These are phyloP conservation scores for Xylona heveae DNA, from an alignment of 495 filamentous ascomycete genomes.

Conservation along the genomic window DNA sequence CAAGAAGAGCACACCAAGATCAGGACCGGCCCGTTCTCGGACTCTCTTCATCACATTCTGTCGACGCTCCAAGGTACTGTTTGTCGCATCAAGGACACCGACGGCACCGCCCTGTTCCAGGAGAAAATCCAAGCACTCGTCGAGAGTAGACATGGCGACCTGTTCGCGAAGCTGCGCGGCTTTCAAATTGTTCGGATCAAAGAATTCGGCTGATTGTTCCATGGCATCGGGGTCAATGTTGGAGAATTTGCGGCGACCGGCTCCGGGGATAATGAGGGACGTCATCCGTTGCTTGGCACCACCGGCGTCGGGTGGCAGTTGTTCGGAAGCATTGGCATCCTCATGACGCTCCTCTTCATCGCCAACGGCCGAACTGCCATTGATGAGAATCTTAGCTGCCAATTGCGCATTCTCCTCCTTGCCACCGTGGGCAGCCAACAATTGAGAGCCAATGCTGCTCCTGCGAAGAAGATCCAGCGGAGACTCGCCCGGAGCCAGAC, in stretches of 20 bases:
- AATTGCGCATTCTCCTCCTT: constrained; percentile 13
- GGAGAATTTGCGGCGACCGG: constrained; percentile 7
- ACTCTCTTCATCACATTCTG: constrained; percentile 69
- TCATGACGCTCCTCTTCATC: constrained; percentile 5
- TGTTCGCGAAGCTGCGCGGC: constrained; percentile 75
- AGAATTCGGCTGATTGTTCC: constrained; percentile 84
- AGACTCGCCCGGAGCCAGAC: too few relatives aligned
- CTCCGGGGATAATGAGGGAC: constrained; percentile 3
- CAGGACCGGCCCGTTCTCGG: constrained; percentile 59
- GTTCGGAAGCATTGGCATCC: constrained; percentile 4
- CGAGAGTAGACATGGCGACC: constrained; percentile 75
- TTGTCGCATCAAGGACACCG: constrained; percentile 96
- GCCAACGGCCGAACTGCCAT: constrained; percentile 10
- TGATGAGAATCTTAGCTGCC: constrained; percentile 26
- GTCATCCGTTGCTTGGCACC: not conserved
- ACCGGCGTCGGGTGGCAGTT: constrained; percentile 11
- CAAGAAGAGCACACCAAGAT: constrained; percentile 77
- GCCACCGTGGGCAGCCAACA: too few relatives aligned
- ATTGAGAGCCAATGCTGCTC: too few relatives aligned
- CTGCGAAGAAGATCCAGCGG: too few relatives aligned
- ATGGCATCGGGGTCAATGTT: constrained; percentile 24
- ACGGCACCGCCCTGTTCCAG: constrained; percentile 65
- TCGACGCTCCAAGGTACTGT: constrained; percentile 73
- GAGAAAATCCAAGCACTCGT: constrained; percentile 79
- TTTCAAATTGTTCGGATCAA: constrained; percentile 71